Evolutionary conservation across 2,329 filamentous ascomycete species (phyloP).

Genomic region (Arthrobotrys conoides): DNA sequence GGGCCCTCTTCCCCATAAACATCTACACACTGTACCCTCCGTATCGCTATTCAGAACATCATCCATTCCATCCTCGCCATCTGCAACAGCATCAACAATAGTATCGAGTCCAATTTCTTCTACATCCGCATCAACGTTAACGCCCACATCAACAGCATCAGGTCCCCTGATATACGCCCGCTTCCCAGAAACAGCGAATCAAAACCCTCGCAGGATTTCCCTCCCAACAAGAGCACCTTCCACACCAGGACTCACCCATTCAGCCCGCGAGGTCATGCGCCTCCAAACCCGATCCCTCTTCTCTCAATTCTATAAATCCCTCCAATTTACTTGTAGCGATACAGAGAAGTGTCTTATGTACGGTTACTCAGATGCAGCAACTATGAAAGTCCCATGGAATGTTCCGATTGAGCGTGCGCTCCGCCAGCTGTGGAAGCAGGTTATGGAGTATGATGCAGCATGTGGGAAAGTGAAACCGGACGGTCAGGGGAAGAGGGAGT

Average conservation of each 20-base stretch:
- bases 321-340: conserved; percentile 51
- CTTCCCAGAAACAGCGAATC: conserved; percentile 42
- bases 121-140: conserved; percentile 1
- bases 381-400: conserved; percentile 58
- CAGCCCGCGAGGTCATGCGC: conserved; percentile 39
- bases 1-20: conserved; percentile 40
- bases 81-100: background rate
- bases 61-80: conserved; percentile 34
- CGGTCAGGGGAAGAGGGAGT: conserved; percentile 44
- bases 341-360: conserved; percentile 59
- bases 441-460: conserved; percentile 50
- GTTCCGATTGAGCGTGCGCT: conserved; percentile 51
- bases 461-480: conserved; percentile 48
- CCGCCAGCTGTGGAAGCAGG: conserved; percentile 55
- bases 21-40: conserved; percentile 46
- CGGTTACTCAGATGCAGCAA: conserved; percentile 39
- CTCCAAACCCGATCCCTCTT: conserved; percentile 46
- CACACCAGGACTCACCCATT: conserved; percentile 49
- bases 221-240: conserved; percentile 43
- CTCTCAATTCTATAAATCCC: conserved; percentile 54
- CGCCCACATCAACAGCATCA: conserved; percentile 5
- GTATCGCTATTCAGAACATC: conserved; percentile 49
- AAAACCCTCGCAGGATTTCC: conserved; percentile 46
- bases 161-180: conserved; percentile 45
- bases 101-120: conserved; percentile 1